These are phyloP conservation scores for Rhizopus sp. DNA, from an alignment of 371 early-diverging fungal species.

Conservation along the genomic window DNA sequence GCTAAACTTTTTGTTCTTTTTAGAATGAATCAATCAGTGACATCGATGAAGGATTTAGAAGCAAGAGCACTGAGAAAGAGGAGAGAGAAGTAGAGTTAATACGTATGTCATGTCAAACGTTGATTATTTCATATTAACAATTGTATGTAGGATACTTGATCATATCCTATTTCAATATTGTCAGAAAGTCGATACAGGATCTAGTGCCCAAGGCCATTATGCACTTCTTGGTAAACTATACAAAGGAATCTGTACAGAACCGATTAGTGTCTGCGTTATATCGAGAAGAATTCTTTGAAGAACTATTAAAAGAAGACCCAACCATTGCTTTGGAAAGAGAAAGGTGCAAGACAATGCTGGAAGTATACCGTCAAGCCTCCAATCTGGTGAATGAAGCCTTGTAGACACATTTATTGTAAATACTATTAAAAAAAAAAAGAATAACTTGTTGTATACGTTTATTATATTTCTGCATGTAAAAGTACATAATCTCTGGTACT, in stretches of 20 bases:
- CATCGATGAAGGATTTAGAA: constrained; percentile 12
- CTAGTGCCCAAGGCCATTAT: constrained; percentile 94
- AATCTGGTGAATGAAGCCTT: constrained; percentile 73
- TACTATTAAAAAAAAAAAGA: background rate
- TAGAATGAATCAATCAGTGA: constrained; percentile 37
- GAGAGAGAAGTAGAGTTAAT: constrained; percentile 83
- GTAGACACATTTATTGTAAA: constrained; percentile 30
- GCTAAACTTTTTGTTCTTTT: constrained; percentile 12
- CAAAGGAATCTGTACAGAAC: constrained; percentile 79
- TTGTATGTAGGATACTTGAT: constrained; percentile 62
- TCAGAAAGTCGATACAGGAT: constrained; percentile 84
- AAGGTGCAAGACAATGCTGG: constrained; percentile 76
- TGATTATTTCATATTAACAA: background rate
- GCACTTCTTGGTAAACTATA: constrained; percentile 80
- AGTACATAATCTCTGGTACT: constrained; percentile 92
- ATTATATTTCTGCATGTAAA: constrained; percentile 65
- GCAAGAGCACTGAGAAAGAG: constrained; percentile 63
- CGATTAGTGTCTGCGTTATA: constrained; percentile 85
- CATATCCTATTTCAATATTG: constrained; percentile 83
- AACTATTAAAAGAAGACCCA: constrained; percentile 80
- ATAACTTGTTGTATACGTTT: constrained; percentile 3
- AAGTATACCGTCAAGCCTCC: constrained; percentile 79
- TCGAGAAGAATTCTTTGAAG: constrained; percentile 70
- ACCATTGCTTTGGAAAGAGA: constrained; percentile 72
- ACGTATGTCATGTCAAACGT: constrained; percentile 45